These are phyloP conservation scores for Boletus bicolor DNA, from an alignment of 768 basidiomycete genomes.

Conservation along the genomic window DNA sequence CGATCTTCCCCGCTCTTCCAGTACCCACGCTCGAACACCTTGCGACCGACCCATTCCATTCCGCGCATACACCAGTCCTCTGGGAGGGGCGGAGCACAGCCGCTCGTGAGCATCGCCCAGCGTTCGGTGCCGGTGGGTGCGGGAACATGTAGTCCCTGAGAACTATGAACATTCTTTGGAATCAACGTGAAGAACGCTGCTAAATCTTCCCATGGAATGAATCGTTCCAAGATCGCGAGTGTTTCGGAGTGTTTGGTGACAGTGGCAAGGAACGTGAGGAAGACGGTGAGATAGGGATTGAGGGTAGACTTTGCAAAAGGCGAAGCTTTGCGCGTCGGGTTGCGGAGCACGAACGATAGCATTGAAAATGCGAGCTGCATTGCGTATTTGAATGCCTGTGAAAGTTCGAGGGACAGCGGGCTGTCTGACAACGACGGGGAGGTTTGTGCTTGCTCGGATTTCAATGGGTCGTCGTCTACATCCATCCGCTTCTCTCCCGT, in stretches of 20 bases:
- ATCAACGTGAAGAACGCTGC: slow-evolving; percentile 59
- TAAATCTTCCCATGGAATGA: slow-evolving; percentile 82
- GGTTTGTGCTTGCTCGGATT: slow-evolving; percentile 21
- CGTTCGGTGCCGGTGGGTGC: slow-evolving; percentile 41
- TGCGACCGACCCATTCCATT: slow-evolving; percentile 92
- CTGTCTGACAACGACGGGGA: slow-evolving; percentile 32
- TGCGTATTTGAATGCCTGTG: slow-evolving; percentile 68
- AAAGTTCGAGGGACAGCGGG: slow-evolving; percentile 42
- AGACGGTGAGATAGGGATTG: slow-evolving; percentile 83
- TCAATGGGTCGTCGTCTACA: slow-evolving; percentile 50
- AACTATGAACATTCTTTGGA: slow-evolving; percentile 50
- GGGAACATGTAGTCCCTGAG: slow-evolving; percentile 40
- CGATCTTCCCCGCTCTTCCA: slow-evolving; percentile 81
- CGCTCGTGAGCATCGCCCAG: slow-evolving; percentile 66
- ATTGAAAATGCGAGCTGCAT: slow-evolving; percentile 76
- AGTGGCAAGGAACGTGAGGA: slow-evolving; percentile 87
- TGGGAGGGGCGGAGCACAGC: slow-evolving; percentile 67
- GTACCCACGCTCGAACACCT: slow-evolving; percentile 89
- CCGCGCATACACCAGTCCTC: slow-evolving; percentile 97
- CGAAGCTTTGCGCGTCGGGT: slow-evolving; percentile 58
- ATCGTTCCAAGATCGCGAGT: slow-evolving; percentile 63
- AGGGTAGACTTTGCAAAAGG: slow-evolving; percentile 53
- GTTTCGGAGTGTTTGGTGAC: slow-evolving; percentile 63
- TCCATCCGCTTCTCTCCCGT: slow-evolving; percentile 60
- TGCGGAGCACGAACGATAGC: slow-evolving; percentile 66